Percentiles rank a stretch among this genome's conserved stretches.
Evolutionary conservation across 192 early-diverging fungal species (phyloP).

Genomic region (Funneliformis geosporum): DNA sequence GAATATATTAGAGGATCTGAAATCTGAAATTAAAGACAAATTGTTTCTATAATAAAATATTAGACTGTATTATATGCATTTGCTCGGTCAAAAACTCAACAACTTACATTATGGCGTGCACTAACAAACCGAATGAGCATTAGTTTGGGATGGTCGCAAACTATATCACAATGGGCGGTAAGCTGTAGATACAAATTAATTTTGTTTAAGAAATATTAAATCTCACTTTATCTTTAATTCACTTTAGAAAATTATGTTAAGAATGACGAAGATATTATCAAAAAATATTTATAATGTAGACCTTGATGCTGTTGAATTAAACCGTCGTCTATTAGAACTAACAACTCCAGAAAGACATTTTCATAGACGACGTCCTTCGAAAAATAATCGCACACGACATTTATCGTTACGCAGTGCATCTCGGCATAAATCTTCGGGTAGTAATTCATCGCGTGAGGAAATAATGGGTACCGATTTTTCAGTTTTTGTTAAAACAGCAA

Average conservation of each 20-base stretch:
- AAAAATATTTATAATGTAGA: conserved; percentile 63
- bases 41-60: background rate
- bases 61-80: conserved; percentile 69
- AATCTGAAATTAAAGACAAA: background rate
- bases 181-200: conserved; percentile 18
- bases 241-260: conserved; percentile 59
- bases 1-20: background rate
- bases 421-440: conserved; percentile 31
- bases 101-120: conserved; percentile 59
- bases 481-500: background rate
- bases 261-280: conserved; percentile 62
- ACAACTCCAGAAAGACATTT: conserved; percentile 16
- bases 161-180: conserved; percentile 69
- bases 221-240: conserved; percentile 21
- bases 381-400: conserved; percentile 23
- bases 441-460: conserved; percentile 33
- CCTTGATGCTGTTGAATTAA: conserved; percentile 47
- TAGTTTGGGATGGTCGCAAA: conserved; percentile 60
- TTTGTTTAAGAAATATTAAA: background rate
- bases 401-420: conserved; percentile 8
- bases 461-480: background rate
- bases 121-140: conserved; percentile 50
- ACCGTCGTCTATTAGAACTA: conserved; percentile 21
- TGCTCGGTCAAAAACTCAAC: conserved; percentile 57
- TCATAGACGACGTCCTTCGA: conserved; percentile 28